phyloP scores from a whole-genome alignment of 2,329 filamentous ascomycete species.

The Hypomyces perniciosus region DNA sequence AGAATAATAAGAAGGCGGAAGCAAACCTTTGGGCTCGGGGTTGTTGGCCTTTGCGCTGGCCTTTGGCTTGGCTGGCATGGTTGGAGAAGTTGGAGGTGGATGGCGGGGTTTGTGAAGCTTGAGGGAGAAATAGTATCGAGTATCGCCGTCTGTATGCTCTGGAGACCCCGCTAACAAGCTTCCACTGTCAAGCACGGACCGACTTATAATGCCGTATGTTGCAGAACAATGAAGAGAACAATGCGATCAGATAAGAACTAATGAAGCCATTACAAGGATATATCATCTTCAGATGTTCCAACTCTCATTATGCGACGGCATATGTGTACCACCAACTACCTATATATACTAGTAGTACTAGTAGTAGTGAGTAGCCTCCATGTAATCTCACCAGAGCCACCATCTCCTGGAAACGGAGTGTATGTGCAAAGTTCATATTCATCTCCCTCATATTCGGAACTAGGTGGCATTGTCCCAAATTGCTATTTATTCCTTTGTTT shows the following conservation, averaged over 20 bases:
- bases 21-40: slow-evolving; percentile 20
- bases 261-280: no score
- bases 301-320: no score
- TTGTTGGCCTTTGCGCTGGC: slow-evolving; percentile 15
- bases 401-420: no score
- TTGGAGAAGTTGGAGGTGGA: slow-evolving; percentile 10
- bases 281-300: no score
- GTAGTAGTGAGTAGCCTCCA: no score
- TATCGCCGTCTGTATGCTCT: background rate
- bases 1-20: background rate
- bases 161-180: background rate
- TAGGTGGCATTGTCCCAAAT: no score
- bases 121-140: background rate
- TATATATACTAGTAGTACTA: no score
- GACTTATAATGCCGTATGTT: background rate
- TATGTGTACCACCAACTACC: no score
- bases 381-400: no score
- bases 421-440: no score
- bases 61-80: slow-evolving; percentile 22
- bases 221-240: slow-evolving; percentile 8
- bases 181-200: background rate
- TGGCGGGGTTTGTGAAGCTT: slow-evolving; percentile 14
- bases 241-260: background rate
- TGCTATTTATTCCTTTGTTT: no score
- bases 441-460: no score